Base-by-base conservation (phyloP, 2,329 filamentous ascomycete genomes). In the Cryphonectria parasitica region DNA sequence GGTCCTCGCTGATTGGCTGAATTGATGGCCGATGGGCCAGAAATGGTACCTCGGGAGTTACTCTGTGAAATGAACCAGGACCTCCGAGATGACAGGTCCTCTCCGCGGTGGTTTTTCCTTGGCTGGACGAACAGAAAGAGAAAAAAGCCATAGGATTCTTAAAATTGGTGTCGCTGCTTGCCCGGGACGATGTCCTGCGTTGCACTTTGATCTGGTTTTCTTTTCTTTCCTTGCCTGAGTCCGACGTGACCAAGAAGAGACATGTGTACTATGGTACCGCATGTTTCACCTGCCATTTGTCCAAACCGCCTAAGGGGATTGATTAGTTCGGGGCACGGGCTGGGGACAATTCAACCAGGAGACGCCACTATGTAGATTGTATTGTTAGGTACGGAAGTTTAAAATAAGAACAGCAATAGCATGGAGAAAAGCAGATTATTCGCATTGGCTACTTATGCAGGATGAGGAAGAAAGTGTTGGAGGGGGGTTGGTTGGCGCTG, bases 21-120 rank as follows among this genome's bases (percentile, higher is more conserved):
- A 34, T 68, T 15, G 61, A 41, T 17, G 66, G 66, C 66, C 66
- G 69, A 69, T 60, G 69, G 19, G 36, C 66, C 39, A 39, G 19
- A 66, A 66, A 56, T 25, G 66, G 39, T 36, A 68, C 58, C 43
- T 62, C 45, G 66, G 58, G 22, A 36, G 58, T 61, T 25, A 36
- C 58, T 52, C 22, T 31, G 56, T 49, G 66, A 68, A 63, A 66
- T 58, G 49, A 66, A 54, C 49, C 28, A 66, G 64, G 49, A 52
- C 43, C 61, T 64, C 36, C 41, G 36, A 45, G 61, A 64, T 64
- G 61, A 45, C 61, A 43, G 61, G 36, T 36, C 25, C 66, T 28
- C 8, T 34, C 34, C 49, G 36, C 66, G 66, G 69, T 39, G 61
- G 66, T 62, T 68, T 69, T 68, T 61, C 69, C 66, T 66, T 71